Percentiles rank a stretch among this genome's conserved stretches.
phyloP scores from a whole-genome alignment of 2,329 filamentous ascomycete species.

The Fusarium praegraminearum region DNA sequence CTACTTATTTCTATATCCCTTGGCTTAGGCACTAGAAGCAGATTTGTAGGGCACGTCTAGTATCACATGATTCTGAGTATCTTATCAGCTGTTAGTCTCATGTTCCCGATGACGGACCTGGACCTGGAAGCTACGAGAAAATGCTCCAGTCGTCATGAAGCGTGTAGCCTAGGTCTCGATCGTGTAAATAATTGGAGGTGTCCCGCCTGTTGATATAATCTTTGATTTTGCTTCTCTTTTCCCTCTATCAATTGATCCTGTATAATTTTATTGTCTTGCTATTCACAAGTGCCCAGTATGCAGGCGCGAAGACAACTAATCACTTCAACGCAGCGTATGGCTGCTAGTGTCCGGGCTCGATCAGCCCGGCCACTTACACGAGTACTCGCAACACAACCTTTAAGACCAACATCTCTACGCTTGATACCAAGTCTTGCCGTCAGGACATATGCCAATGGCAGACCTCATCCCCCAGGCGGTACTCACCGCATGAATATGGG shows the following conservation, averaged over 20 bases:
- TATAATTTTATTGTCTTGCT: constrained; percentile 5
- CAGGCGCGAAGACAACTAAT: constrained; percentile 58
- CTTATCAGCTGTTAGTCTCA: constrained; percentile 9
- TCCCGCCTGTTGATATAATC: constrained; percentile 15
- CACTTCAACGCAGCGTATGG: constrained; percentile 54
- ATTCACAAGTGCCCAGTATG: constrained; percentile 49
- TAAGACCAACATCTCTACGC: constrained; percentile 41
- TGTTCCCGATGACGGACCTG: constrained; percentile 24
- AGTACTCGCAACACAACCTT: constrained; percentile 39
- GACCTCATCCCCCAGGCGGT: constrained; percentile 88
- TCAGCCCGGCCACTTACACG: constrained; percentile 48
- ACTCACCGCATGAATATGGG: constrained; percentile 95
- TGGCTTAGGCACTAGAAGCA: no score
- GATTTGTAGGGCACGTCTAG: no score
- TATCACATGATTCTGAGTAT: constrained; percentile 54
- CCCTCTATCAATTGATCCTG: constrained; percentile 6
- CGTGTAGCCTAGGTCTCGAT: constrained; percentile 30
- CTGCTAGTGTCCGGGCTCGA: constrained; percentile 49
- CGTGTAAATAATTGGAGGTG: constrained; percentile 40
- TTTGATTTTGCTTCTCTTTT: constrained; percentile 12
- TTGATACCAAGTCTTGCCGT: constrained; percentile 56
- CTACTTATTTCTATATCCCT: constrained; percentile 17
- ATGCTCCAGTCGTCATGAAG: constrained; percentile 49
- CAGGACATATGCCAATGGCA: constrained; percentile 74
- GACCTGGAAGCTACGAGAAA: constrained; percentile 57